Percentiles rank a stretch among this genome's conserved stretches.
These are phyloP conservation scores for Gossypium gossypioides DNA, from an alignment of 441 rosid genomes.

Conservation along the genomic window DNA sequence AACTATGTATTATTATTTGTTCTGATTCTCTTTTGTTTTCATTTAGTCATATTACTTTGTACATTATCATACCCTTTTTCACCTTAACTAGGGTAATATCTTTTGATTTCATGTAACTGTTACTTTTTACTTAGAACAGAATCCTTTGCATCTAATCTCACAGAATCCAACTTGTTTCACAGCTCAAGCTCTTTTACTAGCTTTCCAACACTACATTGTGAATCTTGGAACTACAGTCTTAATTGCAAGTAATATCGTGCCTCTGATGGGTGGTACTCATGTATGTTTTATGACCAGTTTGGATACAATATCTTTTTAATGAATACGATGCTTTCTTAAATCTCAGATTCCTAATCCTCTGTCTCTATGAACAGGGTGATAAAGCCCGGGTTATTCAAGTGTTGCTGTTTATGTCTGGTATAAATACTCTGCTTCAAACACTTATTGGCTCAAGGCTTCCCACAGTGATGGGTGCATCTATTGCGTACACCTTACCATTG, in stretches of 20 bases:
- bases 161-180: slow-evolving; percentile 21
- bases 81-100: not conserved
- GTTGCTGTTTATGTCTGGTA: slow-evolving; percentile 69
- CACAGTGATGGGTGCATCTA: slow-evolving; percentile 77
- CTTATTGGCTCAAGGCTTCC: slow-evolving; percentile 82
- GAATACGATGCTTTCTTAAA: not conserved
- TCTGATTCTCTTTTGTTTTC: slow-evolving; percentile 25
- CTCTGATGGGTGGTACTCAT: slow-evolving; percentile 70
- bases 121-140: not conserved
- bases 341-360: not conserved
- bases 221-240: slow-evolving; percentile 80
- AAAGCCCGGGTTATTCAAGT: slow-evolving; percentile 75
- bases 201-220: slow-evolving; percentile 86
- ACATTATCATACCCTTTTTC: not conserved
- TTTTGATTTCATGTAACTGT: not conserved
- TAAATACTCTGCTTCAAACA: slow-evolving; percentile 80
- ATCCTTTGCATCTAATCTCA: slow-evolving; percentile 5
- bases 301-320: not conserved
- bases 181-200: slow-evolving; percentile 61
- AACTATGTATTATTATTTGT: not conserved
- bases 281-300: slow-evolving; percentile 32
- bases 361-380: slow-evolving; percentile 55
- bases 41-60: not conserved
- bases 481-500: slow-evolving; percentile 63
- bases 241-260: slow-evolving; percentile 55